Conservation (phyloP, 352 stramenopile species). For the Phytophthora idaei region DNA sequence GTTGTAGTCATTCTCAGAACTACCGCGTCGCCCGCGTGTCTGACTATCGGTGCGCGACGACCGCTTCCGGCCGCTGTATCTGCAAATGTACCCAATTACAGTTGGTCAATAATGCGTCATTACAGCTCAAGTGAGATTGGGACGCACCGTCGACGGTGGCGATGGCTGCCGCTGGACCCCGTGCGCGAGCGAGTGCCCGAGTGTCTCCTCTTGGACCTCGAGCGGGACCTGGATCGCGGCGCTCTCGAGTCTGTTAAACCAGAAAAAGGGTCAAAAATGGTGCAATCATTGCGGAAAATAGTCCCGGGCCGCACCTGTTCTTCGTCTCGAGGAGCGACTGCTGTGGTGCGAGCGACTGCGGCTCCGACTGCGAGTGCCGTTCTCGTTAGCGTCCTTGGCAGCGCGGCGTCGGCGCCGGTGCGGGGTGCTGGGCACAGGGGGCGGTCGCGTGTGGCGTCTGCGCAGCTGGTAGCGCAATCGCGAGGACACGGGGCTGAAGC, state of each 20-base stretch:
- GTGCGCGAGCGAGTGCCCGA: slow-evolving; percentile 34
- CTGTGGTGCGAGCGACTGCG: slow-evolving; percentile 29
- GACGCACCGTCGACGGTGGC: slow-evolving; percentile 30
- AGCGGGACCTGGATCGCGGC: slow-evolving; percentile 36
- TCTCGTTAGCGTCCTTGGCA: slow-evolving; percentile 17
- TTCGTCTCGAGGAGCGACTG: slow-evolving; percentile 35
- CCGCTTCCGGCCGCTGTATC: slow-evolving; percentile 33
- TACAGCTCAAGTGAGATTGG: not conserved
- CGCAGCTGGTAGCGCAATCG: slow-evolving; percentile 40
- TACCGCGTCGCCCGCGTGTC: slow-evolving; percentile 24
- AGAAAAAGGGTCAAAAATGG: slow-evolving; percentile 8
- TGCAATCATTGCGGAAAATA: not conserved
- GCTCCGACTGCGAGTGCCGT: slow-evolving; percentile 22
- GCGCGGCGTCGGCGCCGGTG: slow-evolving; percentile 25
- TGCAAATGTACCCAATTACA: slow-evolving; percentile 8
- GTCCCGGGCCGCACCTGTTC: slow-evolving; percentile 20
- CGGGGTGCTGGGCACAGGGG: slow-evolving; percentile 18
- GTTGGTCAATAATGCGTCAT: slow-evolving; percentile 5
- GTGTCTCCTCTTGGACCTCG: slow-evolving; percentile 37
- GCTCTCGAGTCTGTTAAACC: slow-evolving; percentile 30
- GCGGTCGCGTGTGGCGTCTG: slow-evolving; percentile 19
- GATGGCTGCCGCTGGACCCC: slow-evolving; percentile 30
- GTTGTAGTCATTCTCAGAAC: slow-evolving; percentile 26
- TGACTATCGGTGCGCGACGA: slow-evolving; percentile 32
- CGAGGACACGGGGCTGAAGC: slow-evolving; percentile 45